These are phyloP conservation scores for Hagleromyces aurorensis DNA, from an alignment of 805 yeast genomes.

Conservation along the genomic window DNA sequence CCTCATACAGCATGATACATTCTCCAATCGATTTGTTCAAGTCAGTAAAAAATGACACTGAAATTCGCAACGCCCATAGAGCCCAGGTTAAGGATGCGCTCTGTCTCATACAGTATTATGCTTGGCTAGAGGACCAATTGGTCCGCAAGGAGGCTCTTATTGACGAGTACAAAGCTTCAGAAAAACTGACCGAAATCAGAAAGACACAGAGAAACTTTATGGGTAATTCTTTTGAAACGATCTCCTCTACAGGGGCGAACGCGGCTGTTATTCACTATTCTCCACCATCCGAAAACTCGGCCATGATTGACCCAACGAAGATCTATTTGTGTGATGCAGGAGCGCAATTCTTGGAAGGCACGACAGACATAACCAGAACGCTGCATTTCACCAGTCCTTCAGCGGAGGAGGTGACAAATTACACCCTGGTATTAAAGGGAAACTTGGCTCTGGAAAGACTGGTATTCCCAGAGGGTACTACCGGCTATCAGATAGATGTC, in stretches of 20 bases:
- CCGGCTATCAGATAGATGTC: conserved; percentile 70
- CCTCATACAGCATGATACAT: conserved; percentile 34
- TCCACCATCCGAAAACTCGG: conserved; percentile 51
- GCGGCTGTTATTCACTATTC: conserved; percentile 71
- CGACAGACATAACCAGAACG: conserved; percentile 93
- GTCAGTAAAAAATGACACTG: conserved; percentile 66
- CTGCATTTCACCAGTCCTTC: conserved; percentile 56
- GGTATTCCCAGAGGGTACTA: conserved; percentile 66
- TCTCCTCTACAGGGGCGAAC: conserved; percentile 68
- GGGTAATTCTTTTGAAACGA: conserved; percentile 69
- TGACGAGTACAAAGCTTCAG: conserved; percentile 60
- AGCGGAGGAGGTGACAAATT: conserved; percentile 51
- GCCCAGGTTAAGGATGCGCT: conserved; percentile 85
- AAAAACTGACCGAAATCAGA: conserved; percentile 49
- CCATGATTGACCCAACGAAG: conserved; percentile 55
- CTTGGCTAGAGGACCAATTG: conserved; percentile 73
- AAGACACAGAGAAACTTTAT: conserved; percentile 45
- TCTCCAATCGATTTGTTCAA: conserved; percentile 65
- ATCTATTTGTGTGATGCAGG: conserved; percentile 84
- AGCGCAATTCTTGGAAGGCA: conserved; percentile 86
- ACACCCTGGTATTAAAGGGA: conserved; percentile 85
- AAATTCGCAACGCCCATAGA: conserved; percentile 57
- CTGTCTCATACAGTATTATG: conserved; percentile 61
- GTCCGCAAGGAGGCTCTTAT: conserved; percentile 35
- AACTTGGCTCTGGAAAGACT: conserved; percentile 79